phyloP scores from a whole-genome alignment of 306 rosid species.

The Rosa lucieae region DNA sequence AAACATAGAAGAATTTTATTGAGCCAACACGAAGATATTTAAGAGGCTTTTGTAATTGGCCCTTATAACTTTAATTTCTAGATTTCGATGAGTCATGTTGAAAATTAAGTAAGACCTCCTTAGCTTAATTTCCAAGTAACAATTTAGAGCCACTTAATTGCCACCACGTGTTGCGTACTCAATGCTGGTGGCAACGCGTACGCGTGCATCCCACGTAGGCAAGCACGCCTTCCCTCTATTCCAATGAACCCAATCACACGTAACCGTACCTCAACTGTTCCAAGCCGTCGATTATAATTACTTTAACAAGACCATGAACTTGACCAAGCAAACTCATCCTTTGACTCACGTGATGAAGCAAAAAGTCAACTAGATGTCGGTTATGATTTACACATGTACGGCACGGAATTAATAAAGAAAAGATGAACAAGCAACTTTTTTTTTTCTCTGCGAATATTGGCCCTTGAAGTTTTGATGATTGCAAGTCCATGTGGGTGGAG shows the following conservation, averaged over 20 bases:
- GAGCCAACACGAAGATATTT: not conserved
- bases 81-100: not conserved
- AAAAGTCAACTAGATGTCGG: slow-evolving; percentile 43
- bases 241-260: not conserved
- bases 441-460: not conserved
- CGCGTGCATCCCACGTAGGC: slow-evolving; percentile 8
- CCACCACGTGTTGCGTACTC: slow-evolving; percentile 8
- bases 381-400: not conserved
- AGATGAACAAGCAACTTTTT: not conserved
- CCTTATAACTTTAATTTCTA: not conserved
- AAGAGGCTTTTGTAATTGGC: not conserved
- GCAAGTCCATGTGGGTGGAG: not conserved
- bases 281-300: not conserved
- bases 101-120: not conserved
- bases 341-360: not conserved
- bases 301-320: not conserved
- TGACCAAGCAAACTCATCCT: not conserved
- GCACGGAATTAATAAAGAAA: not conserved
- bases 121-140: not conserved
- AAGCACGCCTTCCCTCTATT: not conserved
- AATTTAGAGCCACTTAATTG: not conserved
- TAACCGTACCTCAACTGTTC: not conserved
- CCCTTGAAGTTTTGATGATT: not conserved
- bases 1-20: not conserved
- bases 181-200: slow-evolving; percentile 13